Evolutionary conservation across 176 grass and related monocot genomes (phyloP), one percentile per base, ranked within the genome.

Genomic region (maize (Zea mays)): DNA sequence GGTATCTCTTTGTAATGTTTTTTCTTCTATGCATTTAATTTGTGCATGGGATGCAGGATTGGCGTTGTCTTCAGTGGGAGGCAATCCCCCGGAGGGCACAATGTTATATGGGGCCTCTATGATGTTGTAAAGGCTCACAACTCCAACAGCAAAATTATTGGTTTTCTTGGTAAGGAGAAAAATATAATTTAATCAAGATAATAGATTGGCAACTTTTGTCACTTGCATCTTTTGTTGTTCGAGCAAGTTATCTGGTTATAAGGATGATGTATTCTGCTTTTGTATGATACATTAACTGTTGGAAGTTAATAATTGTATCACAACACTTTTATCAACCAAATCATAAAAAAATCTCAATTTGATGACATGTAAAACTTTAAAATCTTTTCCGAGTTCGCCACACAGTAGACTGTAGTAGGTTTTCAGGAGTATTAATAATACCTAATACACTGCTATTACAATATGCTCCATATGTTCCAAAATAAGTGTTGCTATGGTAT

Each of bases 21-120:
- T 11, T 36, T 3, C 12, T 52, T 5, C 5, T 7, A 57, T 10
- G 2, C 0, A 12, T 72, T 72, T 16, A n/a, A 55, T 34, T 5
- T 12, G 49, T 19, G 15, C 55, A 17, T 40, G 15, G 50, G 45
- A 62, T 85, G 67, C 81, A 99, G 92, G 81, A 92, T 99, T 81
- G 96, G 92, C 64, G 48, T 95, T 82, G 96, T 99, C 45, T 99
- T 95, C 81, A 95, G 90, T 77, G 96, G 96, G 40, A 95, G 96
- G 65, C 96, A 99, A 65, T 99, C 96, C 40, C 96, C 96, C 20
- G 96, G 96, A 79, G 96, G 96, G 17, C 96, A 99, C 75, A 99
- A 99, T 85, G 90, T 99, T 12, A 65, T 99, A 66, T 99, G 96
- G 96, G 96, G 96, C 34, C 87, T 99, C 64, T 62, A 87, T 76